Conservation (phyloP, 208 protist species). For the Endotrypanum monterogeii region DNA sequence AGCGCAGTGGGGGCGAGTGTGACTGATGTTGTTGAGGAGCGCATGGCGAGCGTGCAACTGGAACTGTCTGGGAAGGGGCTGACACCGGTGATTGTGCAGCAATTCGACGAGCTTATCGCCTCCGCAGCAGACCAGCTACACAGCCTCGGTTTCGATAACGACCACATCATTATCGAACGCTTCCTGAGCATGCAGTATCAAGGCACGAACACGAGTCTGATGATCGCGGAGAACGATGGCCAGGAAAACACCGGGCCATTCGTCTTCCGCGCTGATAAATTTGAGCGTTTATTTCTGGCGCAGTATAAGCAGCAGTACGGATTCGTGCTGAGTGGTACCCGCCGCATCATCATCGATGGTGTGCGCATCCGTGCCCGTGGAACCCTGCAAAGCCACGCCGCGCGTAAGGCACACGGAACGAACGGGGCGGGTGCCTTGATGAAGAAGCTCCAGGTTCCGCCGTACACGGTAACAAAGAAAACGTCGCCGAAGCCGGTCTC, state of each 20-base stretch:
- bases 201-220: slow-evolving; percentile 92
- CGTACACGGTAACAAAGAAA: slow-evolving; percentile 36
- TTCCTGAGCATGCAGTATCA: slow-evolving; percentile 93
- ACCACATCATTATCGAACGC: slow-evolving; percentile 51
- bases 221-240: slow-evolving; percentile 57
- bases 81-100: slow-evolving; percentile 36
- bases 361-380: slow-evolving; percentile 83
- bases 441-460: slow-evolving; percentile 26
- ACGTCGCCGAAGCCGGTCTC: slow-evolving; percentile 22
- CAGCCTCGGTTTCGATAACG: slow-evolving; percentile 43
- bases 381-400: slow-evolving; percentile 27
- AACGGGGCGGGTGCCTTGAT: slow-evolving; percentile 17
- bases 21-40: slow-evolving; percentile 93
- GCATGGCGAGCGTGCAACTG: slow-evolving; percentile 64
- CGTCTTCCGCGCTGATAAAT: slow-evolving; percentile 24
- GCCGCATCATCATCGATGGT: slow-evolving; percentile 92
- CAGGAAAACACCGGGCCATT: background rate
- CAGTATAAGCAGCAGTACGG: slow-evolving; percentile 92
- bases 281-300: slow-evolving; percentile 63
- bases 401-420: slow-evolving; percentile 22
- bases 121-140: slow-evolving; percentile 33
- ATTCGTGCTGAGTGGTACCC: slow-evolving; percentile 74
- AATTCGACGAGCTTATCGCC: slow-evolving; percentile 25
- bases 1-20: slow-evolving; percentile 93
- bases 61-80: slow-evolving; percentile 31